Percentiles rank a stretch among this genome's conserved stretches.
Evolutionary conservation across 139 green algal genomes (phyloP).

Genomic region (Gonium pectorale): DNA sequence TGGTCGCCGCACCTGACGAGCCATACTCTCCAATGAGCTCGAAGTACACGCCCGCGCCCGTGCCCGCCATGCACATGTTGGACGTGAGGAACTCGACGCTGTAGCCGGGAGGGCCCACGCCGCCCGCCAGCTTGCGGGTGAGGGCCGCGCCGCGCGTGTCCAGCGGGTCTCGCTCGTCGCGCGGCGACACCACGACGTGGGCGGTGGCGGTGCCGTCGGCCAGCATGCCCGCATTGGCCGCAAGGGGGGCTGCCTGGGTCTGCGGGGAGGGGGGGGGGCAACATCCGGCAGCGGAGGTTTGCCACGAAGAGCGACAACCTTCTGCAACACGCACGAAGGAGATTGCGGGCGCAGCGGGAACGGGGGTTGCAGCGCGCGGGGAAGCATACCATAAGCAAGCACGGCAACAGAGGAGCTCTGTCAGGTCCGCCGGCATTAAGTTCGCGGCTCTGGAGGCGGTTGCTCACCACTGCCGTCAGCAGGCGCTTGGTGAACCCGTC

Average conservation of each 20-base stretch:
- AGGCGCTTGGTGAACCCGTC: slow-evolving; percentile 52
- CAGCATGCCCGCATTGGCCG: slow-evolving; percentile 3
- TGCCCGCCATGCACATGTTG: slow-evolving; percentile 59
- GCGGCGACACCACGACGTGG: slow-evolving; percentile 18
- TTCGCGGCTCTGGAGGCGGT: too few species aligned
- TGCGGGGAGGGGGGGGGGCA: background rate
- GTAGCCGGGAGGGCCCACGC: slow-evolving; percentile 63
- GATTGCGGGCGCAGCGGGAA: background rate
- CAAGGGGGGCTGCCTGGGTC: background rate
- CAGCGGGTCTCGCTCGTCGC: slow-evolving; percentile 9
- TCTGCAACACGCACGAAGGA: too few species aligned
- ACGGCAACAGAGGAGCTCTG: too few species aligned
- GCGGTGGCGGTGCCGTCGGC: slow-evolving; percentile 40
- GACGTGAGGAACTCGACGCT: slow-evolving; percentile 65
- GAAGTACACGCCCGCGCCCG: slow-evolving; percentile 70
- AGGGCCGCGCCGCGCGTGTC: slow-evolving; percentile 11
- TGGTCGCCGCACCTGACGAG: slow-evolving; percentile 53
- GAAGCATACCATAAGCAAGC: too few species aligned
- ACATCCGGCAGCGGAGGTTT: too few species aligned
- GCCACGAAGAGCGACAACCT: too few species aligned
- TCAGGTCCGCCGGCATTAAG: too few species aligned
- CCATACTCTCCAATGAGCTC: slow-evolving; percentile 78
- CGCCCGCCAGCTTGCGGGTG: slow-evolving; percentile 46
- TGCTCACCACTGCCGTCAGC: slow-evolving; percentile 41
- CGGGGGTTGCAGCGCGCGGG: too few species aligned